phyloP scores from a whole-genome alignment of 805 yeast genomes.

The Candida anglica region DNA sequence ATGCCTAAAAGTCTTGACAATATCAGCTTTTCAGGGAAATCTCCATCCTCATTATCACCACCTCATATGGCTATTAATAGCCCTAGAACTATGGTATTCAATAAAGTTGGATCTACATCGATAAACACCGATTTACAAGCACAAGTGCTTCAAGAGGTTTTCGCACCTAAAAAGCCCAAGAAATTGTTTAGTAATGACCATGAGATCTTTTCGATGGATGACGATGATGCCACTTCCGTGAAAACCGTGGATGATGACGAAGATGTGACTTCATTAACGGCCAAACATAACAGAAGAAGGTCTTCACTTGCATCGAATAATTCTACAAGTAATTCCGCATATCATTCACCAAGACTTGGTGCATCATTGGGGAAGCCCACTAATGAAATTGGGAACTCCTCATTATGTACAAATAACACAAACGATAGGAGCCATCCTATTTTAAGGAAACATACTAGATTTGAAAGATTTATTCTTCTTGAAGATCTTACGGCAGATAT shows the following conservation, averaged over 20 bases:
- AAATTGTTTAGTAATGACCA: constrained; percentile 12
- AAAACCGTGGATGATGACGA: constrained; percentile 1
- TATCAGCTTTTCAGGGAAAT: constrained; percentile 9
- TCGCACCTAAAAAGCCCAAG: constrained; percentile 16
- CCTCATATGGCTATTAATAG: constrained; percentile 3
- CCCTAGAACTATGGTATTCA: constrained; percentile 5
- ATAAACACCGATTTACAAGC: constrained; percentile 36
- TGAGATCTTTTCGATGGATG: constrained; percentile 45
- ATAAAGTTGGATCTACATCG: constrained; percentile 28
- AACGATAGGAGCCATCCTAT: constrained; percentile 13
- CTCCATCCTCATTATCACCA: constrained; percentile 3
- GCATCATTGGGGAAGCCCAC: constrained; percentile 3
- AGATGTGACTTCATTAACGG: constrained; percentile 2
- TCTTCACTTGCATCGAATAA: background rate
- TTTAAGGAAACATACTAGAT: constrained; percentile 45
- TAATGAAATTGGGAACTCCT: background rate
- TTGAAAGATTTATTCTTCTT: constrained; percentile 77
- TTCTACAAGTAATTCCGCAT: background rate
- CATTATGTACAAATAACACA: background rate
- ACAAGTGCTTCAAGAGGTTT: constrained; percentile 35
- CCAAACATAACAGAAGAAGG: constrained; percentile 11
- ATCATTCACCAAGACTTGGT: constrained; percentile 1
- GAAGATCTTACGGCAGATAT: constrained; percentile 89
- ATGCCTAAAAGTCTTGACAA: constrained; percentile 4
- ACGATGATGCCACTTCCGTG: constrained; percentile 8